Evolutionary conservation across 1,139 yeast species (phyloP).

Genomic region (Saccharomycopsis phalli): DNA sequence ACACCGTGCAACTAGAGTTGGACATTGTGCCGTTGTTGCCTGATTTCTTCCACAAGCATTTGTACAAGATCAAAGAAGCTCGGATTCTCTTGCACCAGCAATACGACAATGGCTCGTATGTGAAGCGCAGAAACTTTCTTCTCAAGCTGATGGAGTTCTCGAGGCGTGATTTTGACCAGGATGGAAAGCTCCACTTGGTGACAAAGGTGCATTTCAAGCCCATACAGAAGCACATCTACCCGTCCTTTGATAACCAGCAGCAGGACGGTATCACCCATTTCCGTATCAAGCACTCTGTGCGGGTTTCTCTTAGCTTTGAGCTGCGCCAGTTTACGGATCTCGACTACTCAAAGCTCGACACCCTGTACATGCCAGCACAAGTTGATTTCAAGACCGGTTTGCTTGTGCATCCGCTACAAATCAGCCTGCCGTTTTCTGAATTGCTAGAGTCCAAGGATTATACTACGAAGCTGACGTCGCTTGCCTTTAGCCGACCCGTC

Average conservation of each 20-base stretch:
- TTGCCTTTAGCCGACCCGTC: constrained; percentile 3
- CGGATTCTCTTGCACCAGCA: constrained; percentile 3
- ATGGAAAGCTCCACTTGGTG: constrained; percentile 2
- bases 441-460: background rate
- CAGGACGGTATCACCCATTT: constrained; percentile 1
- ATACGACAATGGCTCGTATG: constrained; percentile 1
- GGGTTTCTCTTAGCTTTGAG: constrained; percentile 3
- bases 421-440: constrained; percentile 1
- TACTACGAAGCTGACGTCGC: background rate
- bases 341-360: background rate
- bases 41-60: background rate
- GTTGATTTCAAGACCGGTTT: background rate
- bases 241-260: constrained; percentile 7
- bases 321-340: constrained; percentile 1
- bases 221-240: too few species aligned
- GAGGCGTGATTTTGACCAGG: background rate
- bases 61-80: constrained; percentile 3
- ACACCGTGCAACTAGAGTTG: constrained; percentile 1
- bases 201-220: background rate
- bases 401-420: too few species aligned
- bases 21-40: background rate
- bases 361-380: background rate
- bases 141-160: background rate
- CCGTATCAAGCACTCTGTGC: constrained; percentile 8
- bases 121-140: constrained; percentile 2